phyloP scores from a whole-genome alignment of 2,329 filamentous ascomycete genomes.

The Colletotrichum liaoningense region DNA sequence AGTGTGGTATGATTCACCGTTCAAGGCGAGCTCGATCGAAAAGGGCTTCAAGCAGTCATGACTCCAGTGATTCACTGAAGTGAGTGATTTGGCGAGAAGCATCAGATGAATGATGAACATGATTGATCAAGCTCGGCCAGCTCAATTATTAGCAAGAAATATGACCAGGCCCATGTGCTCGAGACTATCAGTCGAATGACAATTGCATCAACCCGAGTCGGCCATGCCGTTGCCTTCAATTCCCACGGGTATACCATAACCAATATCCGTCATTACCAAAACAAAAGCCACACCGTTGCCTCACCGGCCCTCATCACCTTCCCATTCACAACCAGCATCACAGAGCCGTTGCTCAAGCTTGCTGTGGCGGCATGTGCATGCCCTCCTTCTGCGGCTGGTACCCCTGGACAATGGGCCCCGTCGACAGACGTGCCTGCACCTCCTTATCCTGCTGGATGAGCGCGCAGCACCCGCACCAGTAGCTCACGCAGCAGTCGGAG shows the following conservation, averaged over 20 bases:
- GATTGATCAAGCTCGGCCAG: not conserved
- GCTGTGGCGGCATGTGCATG: constrained; percentile 48
- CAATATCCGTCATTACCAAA: not conserved
- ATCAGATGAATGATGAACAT: not conserved
- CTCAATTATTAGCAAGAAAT: not conserved
- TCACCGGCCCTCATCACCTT: not conserved
- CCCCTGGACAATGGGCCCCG: constrained; percentile 42
- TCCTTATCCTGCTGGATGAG: constrained; percentile 71
- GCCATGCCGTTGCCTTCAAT: not conserved
- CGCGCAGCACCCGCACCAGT: constrained; percentile 67
- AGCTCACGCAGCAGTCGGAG: constrained; percentile 63
- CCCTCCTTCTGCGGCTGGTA: constrained; percentile 52
- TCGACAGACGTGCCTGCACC: constrained; percentile 46
- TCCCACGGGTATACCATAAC: constrained; percentile 26
- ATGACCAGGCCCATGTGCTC: not conserved
- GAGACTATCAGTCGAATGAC: not conserved
- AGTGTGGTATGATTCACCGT: not conserved
- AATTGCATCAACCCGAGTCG: not conserved
- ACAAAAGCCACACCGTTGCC: not conserved
- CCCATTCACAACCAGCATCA: not conserved
- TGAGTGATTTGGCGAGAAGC: not conserved
- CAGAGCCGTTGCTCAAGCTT: constrained; percentile 4
- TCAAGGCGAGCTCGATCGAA: not conserved
- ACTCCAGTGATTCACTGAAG: not conserved
- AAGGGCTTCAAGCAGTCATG: not conserved